Percentiles rank a stretch among this genome's conserved stretches.
Evolutionary conservation across 2,329 filamentous ascomycete species (phyloP).

Genomic region (Penicillium hesseltinei): DNA sequence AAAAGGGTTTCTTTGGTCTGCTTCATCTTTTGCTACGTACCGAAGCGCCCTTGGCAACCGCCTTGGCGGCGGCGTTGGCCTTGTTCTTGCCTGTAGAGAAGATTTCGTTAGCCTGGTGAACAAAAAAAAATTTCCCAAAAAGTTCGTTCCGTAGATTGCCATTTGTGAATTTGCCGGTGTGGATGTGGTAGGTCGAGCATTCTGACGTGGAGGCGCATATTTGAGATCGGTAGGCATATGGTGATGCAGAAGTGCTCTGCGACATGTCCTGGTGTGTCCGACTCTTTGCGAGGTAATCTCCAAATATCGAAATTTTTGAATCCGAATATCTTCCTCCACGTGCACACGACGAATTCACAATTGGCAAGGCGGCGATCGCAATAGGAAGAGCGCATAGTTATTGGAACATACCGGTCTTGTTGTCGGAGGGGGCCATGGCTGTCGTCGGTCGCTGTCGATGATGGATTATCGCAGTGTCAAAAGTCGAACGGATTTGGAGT

Average conservation of each 20-base stretch:
- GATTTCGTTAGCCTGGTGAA: conserved; percentile 27
- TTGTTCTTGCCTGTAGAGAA: conserved; percentile 56
- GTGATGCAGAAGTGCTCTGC: neutral
- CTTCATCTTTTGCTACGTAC: conserved; percentile 59
- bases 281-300: conserved; percentile 2
- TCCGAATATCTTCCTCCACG: conserved; percentile 4
- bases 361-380: conserved; percentile 42
- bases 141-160: conserved; percentile 12
- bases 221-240: neutral
- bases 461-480: conserved; percentile 45
- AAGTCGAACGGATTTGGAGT: conserved; percentile 38
- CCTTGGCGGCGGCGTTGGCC: conserved; percentile 92
- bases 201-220: neutral
- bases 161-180: conserved; percentile 14
- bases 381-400: conserved; percentile 20
- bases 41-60: conserved; percentile 93
- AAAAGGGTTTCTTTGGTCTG: conserved; percentile 10
- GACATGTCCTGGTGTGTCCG: neutral
- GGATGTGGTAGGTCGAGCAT: neutral
- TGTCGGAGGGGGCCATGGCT: conserved; percentile 49
- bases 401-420: conserved; percentile 46
- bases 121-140: conserved; percentile 3
- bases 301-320: conserved; percentile 10
- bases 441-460: conserved; percentile 43
- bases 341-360: conserved; percentile 22